A percentile compares a stretch with the other conserved stretches of the same genome.
Conservation (phyloP, 805 yeast genomes). For the Scheffersomyces amazonensis region DNA sequence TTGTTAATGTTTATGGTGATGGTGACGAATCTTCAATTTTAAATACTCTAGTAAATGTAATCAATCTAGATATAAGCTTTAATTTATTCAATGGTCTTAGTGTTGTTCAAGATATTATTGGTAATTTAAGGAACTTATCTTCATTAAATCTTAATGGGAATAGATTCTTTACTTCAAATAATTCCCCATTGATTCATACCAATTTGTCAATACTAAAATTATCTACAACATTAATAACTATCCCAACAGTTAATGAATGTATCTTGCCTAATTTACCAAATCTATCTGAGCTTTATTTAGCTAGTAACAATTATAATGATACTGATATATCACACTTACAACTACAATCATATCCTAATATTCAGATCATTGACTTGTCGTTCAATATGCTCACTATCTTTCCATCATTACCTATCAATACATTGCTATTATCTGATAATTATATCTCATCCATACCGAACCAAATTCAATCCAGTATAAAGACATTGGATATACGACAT, state of each 20-base stretch:
- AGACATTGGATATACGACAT: conserved; percentile 46
- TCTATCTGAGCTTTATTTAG: conserved; percentile 27
- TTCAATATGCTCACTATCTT: conserved; percentile 35
- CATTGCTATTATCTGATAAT: conserved; percentile 38
- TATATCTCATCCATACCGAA: conserved; percentile 13
- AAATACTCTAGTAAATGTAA: conserved; percentile 16
- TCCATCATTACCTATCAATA: conserved; percentile 15
- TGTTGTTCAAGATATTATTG: conserved; percentile 35
- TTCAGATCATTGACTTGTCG: conserved; percentile 30
- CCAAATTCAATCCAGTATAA: not conserved
- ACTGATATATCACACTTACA: conserved; percentile 9
- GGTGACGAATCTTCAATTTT: conserved; percentile 1
- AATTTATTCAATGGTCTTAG: conserved; percentile 49
- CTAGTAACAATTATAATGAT: conserved; percentile 30
- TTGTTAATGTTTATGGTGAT: conserved; percentile 19
- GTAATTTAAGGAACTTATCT: conserved; percentile 32
- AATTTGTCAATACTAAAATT: conserved; percentile 18
- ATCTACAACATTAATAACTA: conserved; percentile 19
- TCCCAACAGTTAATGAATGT: conserved; percentile 10
- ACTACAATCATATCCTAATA: conserved; percentile 5
- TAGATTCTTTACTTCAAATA: conserved; percentile 20
- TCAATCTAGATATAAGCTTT: conserved; percentile 54
- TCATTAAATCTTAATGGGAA: conserved; percentile 56
- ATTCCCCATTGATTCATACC: conserved; percentile 3
- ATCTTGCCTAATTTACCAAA: conserved; percentile 34